Base-by-base conservation (phyloP, 108 stramenopile genomes). In the Chaetoceros tenuissimus region DNA sequence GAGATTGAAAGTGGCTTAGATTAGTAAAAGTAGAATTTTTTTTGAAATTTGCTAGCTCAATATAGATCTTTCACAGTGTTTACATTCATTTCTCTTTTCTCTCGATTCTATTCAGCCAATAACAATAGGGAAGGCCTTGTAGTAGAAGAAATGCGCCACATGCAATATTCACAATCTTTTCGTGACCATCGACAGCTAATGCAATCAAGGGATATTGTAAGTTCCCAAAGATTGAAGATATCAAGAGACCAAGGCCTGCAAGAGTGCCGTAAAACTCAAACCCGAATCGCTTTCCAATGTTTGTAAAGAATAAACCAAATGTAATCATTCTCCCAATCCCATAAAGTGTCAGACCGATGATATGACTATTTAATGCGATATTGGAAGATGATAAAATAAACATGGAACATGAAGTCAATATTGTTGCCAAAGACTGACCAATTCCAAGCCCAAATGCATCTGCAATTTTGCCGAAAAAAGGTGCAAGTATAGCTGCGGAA, bases 261-360 rank as follows among this genome's bases (percentile, higher is more conserved):
- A 75, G 44, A 16, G 74, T 69, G 18, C 74, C 74, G 40, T 51
- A 71, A 50, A 67, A 62, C 1, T 40, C 48, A 28, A 67, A 75
- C 3, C 74, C 74, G 45, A 75, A 75, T 24, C 75, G 48, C 46
- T 64, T 77, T 24, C 75, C 75, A 24, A 66, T 50, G 43, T 77
- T 72, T 1, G 67, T 45, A 61, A 72, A 77, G 59, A 46, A 77
- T 29, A 63, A 63, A n/a, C 68, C 71, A 65, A 77, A 77, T 24
- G 69, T 40, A 27, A 59, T 21, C 67, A 77, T 67, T n/a, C 71
- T 45, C 8, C 71, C 75, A 25, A 72, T 19, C 21, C 71, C 60
- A 47, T 77, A 72, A 3, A 44, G 19, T 18, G 30, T 48, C 40
- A 77, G 13, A 5, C 75, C 67, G 2, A 68, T 8, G 16, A 28